Conservation (phyloP, 192 early-diverging fungal species). For the Coemansia sp. region DNA sequence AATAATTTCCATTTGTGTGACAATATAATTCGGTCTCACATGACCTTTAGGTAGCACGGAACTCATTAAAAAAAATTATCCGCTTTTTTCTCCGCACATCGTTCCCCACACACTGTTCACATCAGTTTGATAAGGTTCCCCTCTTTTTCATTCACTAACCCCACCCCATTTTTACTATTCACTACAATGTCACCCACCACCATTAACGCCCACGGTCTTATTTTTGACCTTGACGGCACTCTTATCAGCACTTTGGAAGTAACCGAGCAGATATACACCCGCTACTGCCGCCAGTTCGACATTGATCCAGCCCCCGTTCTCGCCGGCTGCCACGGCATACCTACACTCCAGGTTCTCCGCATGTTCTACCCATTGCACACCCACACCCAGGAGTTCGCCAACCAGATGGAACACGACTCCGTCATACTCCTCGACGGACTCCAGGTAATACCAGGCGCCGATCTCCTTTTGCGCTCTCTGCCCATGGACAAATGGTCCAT, state of each 20-base stretch:
- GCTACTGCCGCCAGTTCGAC: not conserved
- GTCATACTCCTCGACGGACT: constrained; percentile 11
- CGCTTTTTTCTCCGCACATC: not conserved
- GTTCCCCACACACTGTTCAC: not conserved
- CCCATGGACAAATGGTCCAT: constrained; percentile 21
- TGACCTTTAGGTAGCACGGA: not conserved
- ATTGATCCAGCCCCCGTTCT: constrained; percentile 24
- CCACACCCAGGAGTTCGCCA: constrained; percentile 25
- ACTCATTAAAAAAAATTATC: not conserved
- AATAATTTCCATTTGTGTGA: not conserved
- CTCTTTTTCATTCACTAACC: not conserved
- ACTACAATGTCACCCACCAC: not conserved
- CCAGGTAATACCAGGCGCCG: constrained; percentile 18
- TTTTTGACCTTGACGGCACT: constrained; percentile 35
- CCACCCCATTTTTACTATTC: not conserved
- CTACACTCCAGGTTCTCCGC: constrained; percentile 31
- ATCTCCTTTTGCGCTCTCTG: constrained; percentile 1
- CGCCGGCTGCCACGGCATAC: constrained; percentile 31
- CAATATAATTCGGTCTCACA: not conserved
- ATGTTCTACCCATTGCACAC: constrained; percentile 16
- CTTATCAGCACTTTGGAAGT: constrained; percentile 23
- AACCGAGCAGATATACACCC: constrained; percentile 28
- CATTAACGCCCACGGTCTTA: not conserved
- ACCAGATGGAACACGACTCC: constrained; percentile 17
- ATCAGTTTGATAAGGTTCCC: not conserved